Evolutionary conservation across 352 stramenopile species (phyloP).

Genomic region (Saprolegnia diclina): DNA sequence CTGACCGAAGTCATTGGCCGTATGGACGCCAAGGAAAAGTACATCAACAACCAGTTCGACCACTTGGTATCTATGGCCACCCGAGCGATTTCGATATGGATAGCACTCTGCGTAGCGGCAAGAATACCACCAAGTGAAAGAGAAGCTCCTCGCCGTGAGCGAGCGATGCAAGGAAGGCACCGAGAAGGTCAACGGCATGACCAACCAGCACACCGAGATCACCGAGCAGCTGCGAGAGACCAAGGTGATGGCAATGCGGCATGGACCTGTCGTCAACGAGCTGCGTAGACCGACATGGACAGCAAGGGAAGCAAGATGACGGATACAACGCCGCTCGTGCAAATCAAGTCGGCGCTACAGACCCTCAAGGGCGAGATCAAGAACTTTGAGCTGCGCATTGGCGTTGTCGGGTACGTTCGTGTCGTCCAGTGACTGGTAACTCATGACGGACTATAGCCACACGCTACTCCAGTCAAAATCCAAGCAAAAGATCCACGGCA

Average conservation of each 20-base stretch:
- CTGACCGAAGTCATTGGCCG: constrained; percentile 53
- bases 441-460: constrained; percentile 34
- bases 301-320: constrained; percentile 80
- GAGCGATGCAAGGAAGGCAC: constrained; percentile 61
- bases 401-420: constrained; percentile 47
- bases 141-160: constrained; percentile 51
- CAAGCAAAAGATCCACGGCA: constrained; percentile 43
- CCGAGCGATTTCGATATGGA: neutral
- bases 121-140: constrained; percentile 60
- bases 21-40: constrained; percentile 69
- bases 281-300: constrained; percentile 49
- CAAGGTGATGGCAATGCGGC: constrained; percentile 33
- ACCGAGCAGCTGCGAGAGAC: constrained; percentile 69
- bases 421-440: neutral
- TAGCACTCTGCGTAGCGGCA: constrained; percentile 34
- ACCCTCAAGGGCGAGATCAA: constrained; percentile 69
- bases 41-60: constrained; percentile 79
- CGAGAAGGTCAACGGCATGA: constrained; percentile 73
- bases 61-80: constrained; percentile 22
- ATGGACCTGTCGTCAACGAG: neutral
- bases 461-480: constrained; percentile 70
- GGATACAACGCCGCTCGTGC: constrained; percentile 73
- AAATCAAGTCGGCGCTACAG: constrained; percentile 82
- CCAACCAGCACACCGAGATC: constrained; percentile 60
- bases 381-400: constrained; percentile 75